phyloP scores from a whole-genome alignment of 768 basidiomycete species.

The Gymnopilus junonius region DNA sequence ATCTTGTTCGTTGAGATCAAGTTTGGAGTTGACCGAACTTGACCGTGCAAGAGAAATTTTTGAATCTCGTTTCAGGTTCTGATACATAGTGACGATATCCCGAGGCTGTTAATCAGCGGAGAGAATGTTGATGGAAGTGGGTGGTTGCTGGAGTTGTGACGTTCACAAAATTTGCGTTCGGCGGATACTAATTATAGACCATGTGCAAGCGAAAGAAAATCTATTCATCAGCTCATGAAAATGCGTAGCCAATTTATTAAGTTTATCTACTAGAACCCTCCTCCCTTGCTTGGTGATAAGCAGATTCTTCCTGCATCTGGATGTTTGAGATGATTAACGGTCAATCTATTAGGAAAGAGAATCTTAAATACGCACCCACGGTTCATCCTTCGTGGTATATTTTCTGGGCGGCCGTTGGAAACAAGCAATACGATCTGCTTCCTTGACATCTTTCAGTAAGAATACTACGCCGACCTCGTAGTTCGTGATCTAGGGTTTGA shows the following conservation, averaged over 20 bases:
- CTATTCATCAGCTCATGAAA: not conserved
- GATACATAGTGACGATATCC: not conserved
- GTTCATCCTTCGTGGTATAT: conserved; percentile 65
- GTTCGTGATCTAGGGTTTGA: conserved; percentile 65
- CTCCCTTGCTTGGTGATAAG: conserved; percentile 35
- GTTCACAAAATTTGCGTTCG: not conserved
- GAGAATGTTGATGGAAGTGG: not conserved
- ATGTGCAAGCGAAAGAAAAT: not conserved
- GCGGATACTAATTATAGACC: not conserved
- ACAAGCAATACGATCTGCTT: conserved; percentile 65
- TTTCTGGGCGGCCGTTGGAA: conserved; percentile 81
- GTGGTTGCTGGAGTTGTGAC: conserved; percentile 1
- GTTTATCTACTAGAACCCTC: not conserved
- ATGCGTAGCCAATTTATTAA: not conserved
- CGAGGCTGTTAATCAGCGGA: not conserved
- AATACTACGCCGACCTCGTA: conserved; percentile 88
- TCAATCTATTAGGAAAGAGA: not conserved
- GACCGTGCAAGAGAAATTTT: conserved; percentile 6
- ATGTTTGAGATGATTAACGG: not conserved
- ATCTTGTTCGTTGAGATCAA: not conserved
- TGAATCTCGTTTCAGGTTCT: conserved; percentile 6
- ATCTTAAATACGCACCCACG: conserved; percentile 70
- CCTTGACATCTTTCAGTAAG: conserved; percentile 60
- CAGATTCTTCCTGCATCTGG: conserved; percentile 64
- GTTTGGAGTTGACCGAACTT: conserved; percentile 15